Evolutionary conservation across 768 basidiomycete genomes (phyloP).

Genomic region (Russula lepida): DNA sequence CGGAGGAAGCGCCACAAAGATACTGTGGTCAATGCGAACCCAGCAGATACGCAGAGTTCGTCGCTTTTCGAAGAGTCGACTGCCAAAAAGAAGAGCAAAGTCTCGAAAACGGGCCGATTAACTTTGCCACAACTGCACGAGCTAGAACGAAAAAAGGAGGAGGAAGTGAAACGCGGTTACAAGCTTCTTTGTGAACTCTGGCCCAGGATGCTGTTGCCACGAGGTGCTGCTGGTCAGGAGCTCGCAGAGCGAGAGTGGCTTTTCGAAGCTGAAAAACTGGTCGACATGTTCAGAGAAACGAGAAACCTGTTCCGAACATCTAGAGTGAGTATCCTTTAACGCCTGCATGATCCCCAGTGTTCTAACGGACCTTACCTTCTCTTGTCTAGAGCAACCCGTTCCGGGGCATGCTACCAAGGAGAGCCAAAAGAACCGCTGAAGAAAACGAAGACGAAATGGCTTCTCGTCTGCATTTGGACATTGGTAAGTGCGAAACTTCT

Average conservation of each 20-base stretch:
- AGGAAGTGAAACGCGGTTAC: conserved; percentile 56
- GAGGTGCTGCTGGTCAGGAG: conserved; percentile 33
- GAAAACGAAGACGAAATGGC: conserved; percentile 65
- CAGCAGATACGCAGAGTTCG: conserved; percentile 27
- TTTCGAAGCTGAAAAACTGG: conserved; percentile 72
- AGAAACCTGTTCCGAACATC: conserved; percentile 73
- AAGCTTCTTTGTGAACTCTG: conserved; percentile 53
- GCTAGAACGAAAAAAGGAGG: conserved; percentile 31
- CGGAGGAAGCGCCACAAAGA: conserved; percentile 24
- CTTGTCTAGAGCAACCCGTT: conserved; percentile 43
- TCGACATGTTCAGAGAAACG: conserved; percentile 87
- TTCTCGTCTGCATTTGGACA: conserved; percentile 64
- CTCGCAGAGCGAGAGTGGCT: conserved; percentile 68
- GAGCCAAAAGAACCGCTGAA: conserved; percentile 37
- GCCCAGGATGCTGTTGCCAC: conserved; percentile 41
- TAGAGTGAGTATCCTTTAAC: conserved; percentile 39
- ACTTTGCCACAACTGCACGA: conserved; percentile 43
- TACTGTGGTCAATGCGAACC: conserved; percentile 14
- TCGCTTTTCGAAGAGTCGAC: conserved; percentile 61
- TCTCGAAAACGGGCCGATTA: conserved; percentile 35
- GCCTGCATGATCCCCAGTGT: neutral
- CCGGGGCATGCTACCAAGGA: conserved; percentile 59
- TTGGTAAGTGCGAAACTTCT: conserved; percentile 39
- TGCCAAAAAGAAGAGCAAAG: conserved; percentile 32
- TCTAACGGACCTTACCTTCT: neutral